Evolutionary conservation across 176 grass and related monocot species (phyloP), one percentile per base, ranked within the genome.

Genomic region (Oryza rufipogon): DNA sequence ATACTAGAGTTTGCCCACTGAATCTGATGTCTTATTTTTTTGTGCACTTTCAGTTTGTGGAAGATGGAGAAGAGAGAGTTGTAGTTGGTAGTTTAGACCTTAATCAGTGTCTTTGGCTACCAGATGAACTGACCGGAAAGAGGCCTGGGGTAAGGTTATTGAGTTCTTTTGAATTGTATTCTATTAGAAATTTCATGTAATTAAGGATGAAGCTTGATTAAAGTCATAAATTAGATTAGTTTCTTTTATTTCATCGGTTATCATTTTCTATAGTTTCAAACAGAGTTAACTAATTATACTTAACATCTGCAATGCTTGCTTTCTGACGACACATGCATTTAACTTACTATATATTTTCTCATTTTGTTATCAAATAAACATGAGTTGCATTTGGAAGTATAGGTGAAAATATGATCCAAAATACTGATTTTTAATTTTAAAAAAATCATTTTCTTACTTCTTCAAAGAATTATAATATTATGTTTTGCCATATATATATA

Each of bases 31-130:
- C 45, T 51, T 77, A 22, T 66, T 82, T 70, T 84, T 87, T 52
- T n/a, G 45, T 76, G 13, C n/a, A 85, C 56, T 36, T 90, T 83
- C 87, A 95, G 93, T 95, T 92, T 87, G 77, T 74, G 69, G 75
- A 90, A 69, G 85, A 98, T 81, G 91, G 89, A 88, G 73, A 90
- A 92, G 96, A 95, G n/a, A 93, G 85, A 81, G 64, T 95, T 81
- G 93, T 98, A 22, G 80, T 95, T 76, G 89, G 96, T 51, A 93
- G 87, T 67, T 89, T 98, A 78, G 93, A 98, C 81, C 89, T 96
- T 36, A 98, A 95, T 84, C 93, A 93, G 52, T 95, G 93, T 84
- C 91, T 92, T 81, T 86, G 87, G 77, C 74, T 98, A 60, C 86
- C 93, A 75, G 87, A 93, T 71, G 96, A 98, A 85, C 87, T 98